These are phyloP conservation scores for Calonectria ilicicola DNA, from an alignment of 2,329 filamentous ascomycete genomes.

Conservation along the genomic window DNA sequence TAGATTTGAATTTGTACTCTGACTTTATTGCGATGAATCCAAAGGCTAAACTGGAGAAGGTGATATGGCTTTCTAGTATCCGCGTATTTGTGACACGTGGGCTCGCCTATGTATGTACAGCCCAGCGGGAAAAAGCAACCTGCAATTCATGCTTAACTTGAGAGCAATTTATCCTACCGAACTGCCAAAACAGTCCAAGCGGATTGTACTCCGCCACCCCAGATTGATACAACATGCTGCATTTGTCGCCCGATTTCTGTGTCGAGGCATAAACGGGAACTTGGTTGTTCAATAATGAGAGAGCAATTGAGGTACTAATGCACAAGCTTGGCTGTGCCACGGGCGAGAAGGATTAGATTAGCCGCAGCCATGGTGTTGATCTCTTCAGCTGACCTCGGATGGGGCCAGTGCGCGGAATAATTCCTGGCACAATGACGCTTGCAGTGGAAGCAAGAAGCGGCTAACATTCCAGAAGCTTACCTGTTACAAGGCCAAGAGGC, in stretches of 20 bases:
- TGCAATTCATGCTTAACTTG: not conserved
- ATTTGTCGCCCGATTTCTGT: not conserved
- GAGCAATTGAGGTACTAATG: not conserved
- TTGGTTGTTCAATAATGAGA: not conserved
- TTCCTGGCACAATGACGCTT: not conserved
- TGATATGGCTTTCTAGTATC: too few relatives aligned
- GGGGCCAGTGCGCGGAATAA: not conserved
- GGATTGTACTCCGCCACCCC: not conserved
- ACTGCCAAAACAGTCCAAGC: not conserved
- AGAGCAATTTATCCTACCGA: not conserved
- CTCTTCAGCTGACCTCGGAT: not conserved
- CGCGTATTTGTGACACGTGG: too few relatives aligned
- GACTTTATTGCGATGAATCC: too few relatives aligned
- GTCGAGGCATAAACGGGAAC: not conserved
- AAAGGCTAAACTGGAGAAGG: too few relatives aligned
- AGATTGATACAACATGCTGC: not conserved
- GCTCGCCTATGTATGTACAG: too few relatives aligned
- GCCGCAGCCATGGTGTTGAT: not conserved
- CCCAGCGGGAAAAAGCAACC: not conserved
- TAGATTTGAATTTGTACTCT: too few relatives aligned
- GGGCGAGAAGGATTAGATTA: not conserved
- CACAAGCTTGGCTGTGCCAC: not conserved
- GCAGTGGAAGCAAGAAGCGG: not conserved
- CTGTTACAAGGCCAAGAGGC: not conserved
- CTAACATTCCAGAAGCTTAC: not conserved